A percentile compares a stretch with the other conserved stretches of the same genome.
Conservation (phyloP, 2,329 filamentous ascomycete genomes). For the Phoma herbarum region DNA sequence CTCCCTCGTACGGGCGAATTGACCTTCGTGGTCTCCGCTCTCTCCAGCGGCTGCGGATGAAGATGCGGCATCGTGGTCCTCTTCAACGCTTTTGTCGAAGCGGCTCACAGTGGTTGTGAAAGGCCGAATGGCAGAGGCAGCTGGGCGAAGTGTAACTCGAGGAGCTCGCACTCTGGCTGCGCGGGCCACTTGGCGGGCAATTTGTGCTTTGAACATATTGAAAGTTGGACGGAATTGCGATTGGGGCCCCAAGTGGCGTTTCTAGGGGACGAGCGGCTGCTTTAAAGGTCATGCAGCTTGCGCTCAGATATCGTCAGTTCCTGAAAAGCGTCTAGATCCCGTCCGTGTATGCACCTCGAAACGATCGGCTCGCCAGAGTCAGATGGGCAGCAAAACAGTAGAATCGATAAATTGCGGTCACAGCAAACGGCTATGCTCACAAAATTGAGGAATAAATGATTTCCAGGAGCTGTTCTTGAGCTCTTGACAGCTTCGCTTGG, state of each 20-base stretch:
- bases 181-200: constrained; percentile 44
- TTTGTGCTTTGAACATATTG: constrained; percentile 47
- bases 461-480: constrained; percentile 20
- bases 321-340: constrained; percentile 17
- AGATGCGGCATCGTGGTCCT: constrained; percentile 46
- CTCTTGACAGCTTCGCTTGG: constrained; percentile 12
- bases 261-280: constrained; percentile 2
- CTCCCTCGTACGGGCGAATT: constrained; percentile 81
- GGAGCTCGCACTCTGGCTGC: constrained; percentile 39
- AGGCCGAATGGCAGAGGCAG: constrained; percentile 31
- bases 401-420: not conserved
- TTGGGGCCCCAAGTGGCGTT: not conserved
- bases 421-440: not conserved
- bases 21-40: constrained; percentile 65
- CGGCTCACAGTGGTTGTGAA: constrained; percentile 43
- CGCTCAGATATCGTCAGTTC: constrained; percentile 25
- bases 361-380: constrained; percentile 23
- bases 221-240: constrained; percentile 1
- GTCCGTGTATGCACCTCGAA: constrained; percentile 14
- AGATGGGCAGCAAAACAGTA: constrained; percentile 13
- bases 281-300: constrained; percentile 21
- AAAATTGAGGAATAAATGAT: constrained; percentile 21
- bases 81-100: constrained; percentile 37
- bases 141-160: constrained; percentile 36
- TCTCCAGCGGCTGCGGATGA: constrained; percentile 51